These are phyloP conservation scores for Capsella bursapastoris DNA, from an alignment of 345 rosid genomes.

Conservation along the genomic window DNA sequence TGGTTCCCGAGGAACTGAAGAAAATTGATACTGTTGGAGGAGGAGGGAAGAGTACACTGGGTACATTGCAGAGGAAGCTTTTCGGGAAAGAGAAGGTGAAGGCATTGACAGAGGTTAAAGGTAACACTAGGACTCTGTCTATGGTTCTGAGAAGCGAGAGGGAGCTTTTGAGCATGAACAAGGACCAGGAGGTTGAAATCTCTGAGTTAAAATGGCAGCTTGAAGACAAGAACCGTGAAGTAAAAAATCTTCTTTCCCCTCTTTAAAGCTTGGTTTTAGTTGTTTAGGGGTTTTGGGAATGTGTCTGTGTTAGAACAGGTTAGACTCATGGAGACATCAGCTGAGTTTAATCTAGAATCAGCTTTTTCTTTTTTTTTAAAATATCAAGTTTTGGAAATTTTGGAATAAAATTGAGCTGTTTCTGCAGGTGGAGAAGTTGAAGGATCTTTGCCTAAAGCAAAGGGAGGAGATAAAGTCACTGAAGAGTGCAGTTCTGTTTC, in stretches of 20 bases:
- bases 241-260: constrained; percentile 29
- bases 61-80: constrained; percentile 77
- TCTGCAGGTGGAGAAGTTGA: constrained; percentile 87
- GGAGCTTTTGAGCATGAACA: constrained; percentile 75
- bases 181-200: constrained; percentile 71
- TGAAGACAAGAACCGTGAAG: constrained; percentile 72
- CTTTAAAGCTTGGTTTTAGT: not conserved
- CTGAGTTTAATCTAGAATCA: not conserved
- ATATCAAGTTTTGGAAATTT: not conserved
- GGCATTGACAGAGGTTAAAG: constrained; percentile 76
- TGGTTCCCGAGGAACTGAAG: constrained; percentile 73
- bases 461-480: constrained; percentile 85
- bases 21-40: constrained; percentile 57
- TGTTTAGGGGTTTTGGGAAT: constrained; percentile 6
- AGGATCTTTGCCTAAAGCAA: constrained; percentile 88
- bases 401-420: not conserved
- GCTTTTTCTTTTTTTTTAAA: not conserved
- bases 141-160: constrained; percentile 93
- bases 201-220: constrained; percentile 59
- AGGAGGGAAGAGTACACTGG: constrained; percentile 34
- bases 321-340: not conserved
- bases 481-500: constrained; percentile 76
- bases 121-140: constrained; percentile 78
- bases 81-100: constrained; percentile 73
- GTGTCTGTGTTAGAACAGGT: not conserved